Conservation (phyloP, 495 filamentous ascomycete species). For the Neurospora sp. region DNA sequence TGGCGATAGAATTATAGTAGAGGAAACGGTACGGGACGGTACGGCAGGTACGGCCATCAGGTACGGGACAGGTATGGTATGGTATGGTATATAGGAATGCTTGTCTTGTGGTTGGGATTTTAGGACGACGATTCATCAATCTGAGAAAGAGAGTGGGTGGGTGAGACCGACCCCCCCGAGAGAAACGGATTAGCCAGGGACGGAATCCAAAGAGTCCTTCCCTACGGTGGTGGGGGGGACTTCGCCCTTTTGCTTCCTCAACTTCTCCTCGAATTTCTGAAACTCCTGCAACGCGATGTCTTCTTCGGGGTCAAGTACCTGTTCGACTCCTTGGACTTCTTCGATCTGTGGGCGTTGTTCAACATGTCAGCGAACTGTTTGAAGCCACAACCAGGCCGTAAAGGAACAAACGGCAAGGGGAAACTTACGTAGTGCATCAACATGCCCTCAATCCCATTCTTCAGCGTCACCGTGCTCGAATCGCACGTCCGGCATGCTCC, state of each 20-base stretch:
- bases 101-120: background rate
- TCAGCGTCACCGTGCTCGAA: constrained; percentile 87
- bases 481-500: constrained; percentile 95
- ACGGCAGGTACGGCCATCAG: no score
- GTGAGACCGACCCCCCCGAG: background rate
- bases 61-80: no score
- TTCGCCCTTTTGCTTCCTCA: constrained; percentile 61
- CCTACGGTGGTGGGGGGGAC: constrained; percentile 47
- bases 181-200: constrained; percentile 28
- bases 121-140: background rate
- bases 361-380: background rate
- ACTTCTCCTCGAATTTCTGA: constrained; percentile 91
- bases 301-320: constrained; percentile 87
- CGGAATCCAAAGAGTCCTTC: constrained; percentile 58
- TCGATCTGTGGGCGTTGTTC: constrained; percentile 55
- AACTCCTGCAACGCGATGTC: constrained; percentile 85
- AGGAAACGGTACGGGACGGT: background rate
- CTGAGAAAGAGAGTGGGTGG: background rate
- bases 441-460: constrained; percentile 97
- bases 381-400: background rate
- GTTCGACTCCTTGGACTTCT: constrained; percentile 86
- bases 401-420: background rate
- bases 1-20: background rate
- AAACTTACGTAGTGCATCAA: constrained; percentile 60
- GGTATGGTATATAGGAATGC: no score